A percentile compares a stretch with the other conserved stretches of the same genome.
phyloP scores from a whole-genome alignment of 1,284 basidiomycete species.

The Malassezia cuniculi region DNA sequence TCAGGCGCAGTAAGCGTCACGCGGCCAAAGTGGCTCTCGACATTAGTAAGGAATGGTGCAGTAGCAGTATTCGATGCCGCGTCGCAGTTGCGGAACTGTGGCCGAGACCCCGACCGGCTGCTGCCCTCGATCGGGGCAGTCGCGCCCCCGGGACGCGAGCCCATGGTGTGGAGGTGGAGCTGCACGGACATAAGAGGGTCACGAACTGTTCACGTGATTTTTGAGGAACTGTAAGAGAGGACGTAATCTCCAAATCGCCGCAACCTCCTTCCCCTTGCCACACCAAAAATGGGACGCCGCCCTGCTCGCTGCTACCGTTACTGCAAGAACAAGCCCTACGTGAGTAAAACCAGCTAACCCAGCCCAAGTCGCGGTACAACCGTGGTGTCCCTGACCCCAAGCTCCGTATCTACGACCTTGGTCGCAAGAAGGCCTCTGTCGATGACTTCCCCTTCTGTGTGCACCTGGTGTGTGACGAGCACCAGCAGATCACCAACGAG shows the following conservation, averaged over 20 bases:
- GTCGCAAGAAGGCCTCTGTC: conserved; percentile 75
- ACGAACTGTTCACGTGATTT: conserved; percentile 2
- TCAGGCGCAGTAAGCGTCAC: conserved; percentile 41
- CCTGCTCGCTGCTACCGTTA: conserved; percentile 42
- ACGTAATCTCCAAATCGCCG: too few species aligned
- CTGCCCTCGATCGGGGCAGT: too few species aligned
- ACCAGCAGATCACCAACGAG: conserved; percentile 91
- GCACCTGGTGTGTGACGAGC: conserved; percentile 94
- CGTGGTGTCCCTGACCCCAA: conserved; percentile 55
- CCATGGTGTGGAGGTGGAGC: not conserved
- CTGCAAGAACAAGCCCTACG: conserved; percentile 43
- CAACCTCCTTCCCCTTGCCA: too few species aligned
- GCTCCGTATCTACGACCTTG: conserved; percentile 57
- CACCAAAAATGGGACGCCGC: conserved; percentile 15
- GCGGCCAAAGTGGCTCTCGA: conserved; percentile 31
- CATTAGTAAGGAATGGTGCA: conserved; percentile 31
- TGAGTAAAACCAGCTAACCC: conserved; percentile 21
- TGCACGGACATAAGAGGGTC: too few species aligned
- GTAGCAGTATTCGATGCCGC: conserved; percentile 2
- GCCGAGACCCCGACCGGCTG: too few species aligned
- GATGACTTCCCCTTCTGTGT: conserved; percentile 79
- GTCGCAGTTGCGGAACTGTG: too few species aligned
- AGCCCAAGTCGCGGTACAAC: conserved; percentile 60
- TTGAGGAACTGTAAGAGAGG: not conserved
- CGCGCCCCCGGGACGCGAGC: too few species aligned